These are phyloP conservation scores for Phylloporus scabripes DNA, from an alignment of 768 basidiomycete genomes.

Conservation along the genomic window DNA sequence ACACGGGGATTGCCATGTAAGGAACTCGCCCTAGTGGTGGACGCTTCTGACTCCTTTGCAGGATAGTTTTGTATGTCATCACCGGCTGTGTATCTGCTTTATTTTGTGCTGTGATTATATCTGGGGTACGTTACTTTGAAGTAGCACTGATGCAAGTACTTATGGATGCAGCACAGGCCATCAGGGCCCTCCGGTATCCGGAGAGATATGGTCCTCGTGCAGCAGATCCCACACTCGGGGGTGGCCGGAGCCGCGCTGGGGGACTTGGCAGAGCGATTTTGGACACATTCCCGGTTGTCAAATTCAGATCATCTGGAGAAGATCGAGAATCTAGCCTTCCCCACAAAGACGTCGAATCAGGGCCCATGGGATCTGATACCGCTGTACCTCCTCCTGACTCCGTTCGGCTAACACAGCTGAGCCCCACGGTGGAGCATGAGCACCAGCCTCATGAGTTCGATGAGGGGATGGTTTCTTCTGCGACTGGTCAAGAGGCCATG, in stretches of 20 bases:
- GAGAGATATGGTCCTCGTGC: slow-evolving; percentile 84
- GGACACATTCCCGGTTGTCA: slow-evolving; percentile 93
- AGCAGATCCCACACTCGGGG: slow-evolving; percentile 25
- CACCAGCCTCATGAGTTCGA: neutral
- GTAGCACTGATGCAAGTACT: neutral
- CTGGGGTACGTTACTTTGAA: slow-evolving; percentile 53
- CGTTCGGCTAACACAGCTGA: slow-evolving; percentile 10
- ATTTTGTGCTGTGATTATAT: slow-evolving; percentile 80
- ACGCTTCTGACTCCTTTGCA: slow-evolving; percentile 12
- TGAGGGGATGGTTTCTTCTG: neutral
- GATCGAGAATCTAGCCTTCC: slow-evolving; percentile 9
- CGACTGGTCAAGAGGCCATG: neutral
- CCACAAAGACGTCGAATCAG: slow-evolving; percentile 32
- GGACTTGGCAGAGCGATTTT: slow-evolving; percentile 90
- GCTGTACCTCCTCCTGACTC: slow-evolving; percentile 4
- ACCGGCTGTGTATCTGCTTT: slow-evolving; percentile 84
- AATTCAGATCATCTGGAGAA: slow-evolving; percentile 50
- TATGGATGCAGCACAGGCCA: slow-evolving; percentile 42
- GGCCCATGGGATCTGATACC: neutral
- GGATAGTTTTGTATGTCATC: slow-evolving; percentile 83
- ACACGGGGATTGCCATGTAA: slow-evolving; percentile 75
- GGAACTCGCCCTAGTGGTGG: slow-evolving; percentile 15
- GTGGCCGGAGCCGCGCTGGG: slow-evolving; percentile 63
- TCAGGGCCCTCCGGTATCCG: slow-evolving; percentile 83
- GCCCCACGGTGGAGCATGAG: neutral